phyloP scores from a whole-genome alignment of 2,329 filamentous ascomycete species.

The Pseudogymnoascus sp. region DNA sequence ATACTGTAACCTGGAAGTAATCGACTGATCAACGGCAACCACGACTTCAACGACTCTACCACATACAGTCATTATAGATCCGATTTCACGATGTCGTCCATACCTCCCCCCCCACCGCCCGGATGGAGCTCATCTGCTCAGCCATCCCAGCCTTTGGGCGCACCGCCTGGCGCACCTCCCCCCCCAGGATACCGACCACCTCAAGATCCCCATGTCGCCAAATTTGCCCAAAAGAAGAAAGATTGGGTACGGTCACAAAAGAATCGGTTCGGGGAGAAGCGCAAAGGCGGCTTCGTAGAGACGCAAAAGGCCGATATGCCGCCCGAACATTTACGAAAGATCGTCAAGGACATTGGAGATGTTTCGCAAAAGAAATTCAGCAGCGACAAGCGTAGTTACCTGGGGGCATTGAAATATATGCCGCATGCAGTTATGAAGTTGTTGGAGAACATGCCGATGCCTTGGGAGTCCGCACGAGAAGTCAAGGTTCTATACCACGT shows the following conservation, averaged over 20 bases:
- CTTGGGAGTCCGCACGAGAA: slow-evolving; percentile 92
- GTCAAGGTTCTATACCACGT: slow-evolving; percentile 98
- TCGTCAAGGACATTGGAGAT: slow-evolving; percentile 96
- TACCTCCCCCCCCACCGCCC: slow-evolving; percentile 60
- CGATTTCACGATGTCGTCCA: slow-evolving; percentile 43
- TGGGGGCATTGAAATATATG: slow-evolving; percentile 98
- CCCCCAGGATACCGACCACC: slow-evolving; percentile 79
- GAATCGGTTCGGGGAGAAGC: slow-evolving; percentile 92
- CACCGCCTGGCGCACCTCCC: slow-evolving; percentile 51
- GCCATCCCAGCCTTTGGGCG: slow-evolving; percentile 41
- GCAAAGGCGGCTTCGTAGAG: slow-evolving; percentile 92
- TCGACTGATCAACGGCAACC: neutral
- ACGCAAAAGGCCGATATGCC: slow-evolving; percentile 99
- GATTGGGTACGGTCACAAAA: slow-evolving; percentile 92
- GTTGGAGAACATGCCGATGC: slow-evolving; percentile 99
- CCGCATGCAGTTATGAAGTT: slow-evolving; percentile 96
- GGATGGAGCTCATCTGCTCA: slow-evolving; percentile 50
- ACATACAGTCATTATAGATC: neutral
- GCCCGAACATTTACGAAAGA: slow-evolving; percentile 95
- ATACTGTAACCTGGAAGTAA: slow-evolving; percentile 4
- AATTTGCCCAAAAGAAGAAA: slow-evolving; percentile 98
- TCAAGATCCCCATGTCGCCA: slow-evolving; percentile 75
- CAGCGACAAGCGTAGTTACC: slow-evolving; percentile 94
- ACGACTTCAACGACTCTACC: slow-evolving; percentile 10
- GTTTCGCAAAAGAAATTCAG: slow-evolving; percentile 99